Evolutionary conservation across 805 yeast species (phyloP), one percentile per base, ranked within the genome.

Genomic region (Starmerella bombicola): DNA sequence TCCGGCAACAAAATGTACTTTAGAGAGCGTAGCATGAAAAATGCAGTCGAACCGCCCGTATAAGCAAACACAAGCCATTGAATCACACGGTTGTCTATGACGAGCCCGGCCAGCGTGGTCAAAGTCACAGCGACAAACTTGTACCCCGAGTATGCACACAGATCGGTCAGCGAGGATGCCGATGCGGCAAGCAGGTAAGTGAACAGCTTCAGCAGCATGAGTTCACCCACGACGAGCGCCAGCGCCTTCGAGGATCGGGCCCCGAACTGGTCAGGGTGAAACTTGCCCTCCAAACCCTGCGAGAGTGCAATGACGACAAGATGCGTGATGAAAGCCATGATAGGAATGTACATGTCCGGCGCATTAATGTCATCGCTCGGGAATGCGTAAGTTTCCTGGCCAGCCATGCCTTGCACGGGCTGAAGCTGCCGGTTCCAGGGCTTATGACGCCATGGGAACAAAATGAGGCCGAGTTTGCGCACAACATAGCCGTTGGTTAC

Each of bases 341-440:
- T 62, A 16, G 99, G 99, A 40, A 91, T 82, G 61, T 91, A 91
- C 66, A 91, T 70, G 59, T 91, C 99, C 2, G 98, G 98, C 0
- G 97, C 93, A 55, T 93, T 91, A 43, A 79, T 69, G 58, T 91
- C 98, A 46, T 80, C 82, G 34, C 71, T 62, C 13, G 99, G 95
- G 9, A 82, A 75, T 2, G 83, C 78, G 59, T 69, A 83, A 16
- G 36, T 24, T 17, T 65, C 70, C 25, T 61, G 63, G 17, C 62
- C 52, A 17, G 55, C 57, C 12, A 47, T 45, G 6, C 63, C 61
- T 18, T 57, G 61, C 31, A 62, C 62, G 17, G 68, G 55, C 38
- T 49, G 55, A 21, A 58, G 43, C 43, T 55, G 59, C 46, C 96
- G 69, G 28, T 75, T 74, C 95, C 97, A 85, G 40, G 78, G 80